Base-by-base conservation (phyloP, 805 yeast genomes). In the Wickerhamiella hasegawae region DNA sequence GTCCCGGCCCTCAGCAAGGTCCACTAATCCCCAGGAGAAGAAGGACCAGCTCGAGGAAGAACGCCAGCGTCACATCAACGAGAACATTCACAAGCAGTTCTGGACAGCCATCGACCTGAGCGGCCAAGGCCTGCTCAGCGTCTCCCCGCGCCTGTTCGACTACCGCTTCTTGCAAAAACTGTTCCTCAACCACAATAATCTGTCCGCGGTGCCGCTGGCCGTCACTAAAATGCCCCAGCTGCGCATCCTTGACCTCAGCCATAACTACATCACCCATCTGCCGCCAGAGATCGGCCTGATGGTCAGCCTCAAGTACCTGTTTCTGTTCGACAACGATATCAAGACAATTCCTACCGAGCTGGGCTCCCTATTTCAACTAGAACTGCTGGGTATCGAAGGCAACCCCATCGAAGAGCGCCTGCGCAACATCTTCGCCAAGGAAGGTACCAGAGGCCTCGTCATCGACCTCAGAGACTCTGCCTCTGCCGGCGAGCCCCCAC, bases 61-160 rank as follows among this genome's bases (percentile, higher is more conserved):
- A 37, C 52, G 59, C 42, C 65, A 54, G 42, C 53, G 58, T 24
- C 49, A 47, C 29, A 52, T 55, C 40, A 57, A 56, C 38, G 59
- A 56, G 45, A 58, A 53, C 31, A 40, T 53, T 35, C 52, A 63
- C 46, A 76, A 75, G 40, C 96, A 85, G 59, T 68, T 80, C 51
- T 90, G 99, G 99, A 79, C 92, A 36, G 87, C 85, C 4, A 62
- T 90, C 44, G 99, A 90, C 59, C 63, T 87, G 44, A 74, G 92
- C 44, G 95, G 95, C 40, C 93, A 90, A 56, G 81, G 87, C 23
- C 63, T 90, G 35, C 62, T 71, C 42, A 68, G 71, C 38, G 45
- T 87, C 21, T 70, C 82, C n/a, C 70, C 77, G 16, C 73, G 74
- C 46, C 57, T 90, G 31, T 83, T 83, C 63, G 71, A 73, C 32